Evolutionary conservation across 306 rosid species (phyloP).

Genomic region (Ceratonia siliqua): DNA sequence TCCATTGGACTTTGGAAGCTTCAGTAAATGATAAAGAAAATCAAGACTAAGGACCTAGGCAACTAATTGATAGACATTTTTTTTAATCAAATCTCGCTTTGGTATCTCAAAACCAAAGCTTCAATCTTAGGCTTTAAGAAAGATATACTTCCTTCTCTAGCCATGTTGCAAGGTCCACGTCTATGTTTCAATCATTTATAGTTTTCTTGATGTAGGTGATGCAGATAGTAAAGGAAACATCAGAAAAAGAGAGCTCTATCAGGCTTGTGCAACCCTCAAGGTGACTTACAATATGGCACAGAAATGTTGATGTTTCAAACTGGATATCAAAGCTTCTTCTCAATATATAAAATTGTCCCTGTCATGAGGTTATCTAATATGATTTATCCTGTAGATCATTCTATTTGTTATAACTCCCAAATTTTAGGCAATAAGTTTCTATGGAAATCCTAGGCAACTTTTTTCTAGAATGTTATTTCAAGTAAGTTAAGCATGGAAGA

Average conservation of each 20-base stretch:
- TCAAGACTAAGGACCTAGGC: background rate
- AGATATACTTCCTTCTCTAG: background rate
- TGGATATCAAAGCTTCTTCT: constrained; percentile 11
- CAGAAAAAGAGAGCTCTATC: constrained; percentile 76
- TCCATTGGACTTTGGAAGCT: background rate
- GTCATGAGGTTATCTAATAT: background rate
- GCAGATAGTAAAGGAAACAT: constrained; percentile 74
- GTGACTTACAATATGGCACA: constrained; percentile 45
- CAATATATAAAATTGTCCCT: constrained; percentile 6
- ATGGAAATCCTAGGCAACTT: constrained; percentile 15
- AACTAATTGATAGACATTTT: background rate
- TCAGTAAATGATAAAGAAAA: background rate
- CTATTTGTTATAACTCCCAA: constrained; percentile 20
- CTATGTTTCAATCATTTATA: constrained; percentile 11
- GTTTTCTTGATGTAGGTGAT: constrained; percentile 57
- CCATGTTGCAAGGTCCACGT: background rate
- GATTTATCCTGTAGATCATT: constrained; percentile 4
- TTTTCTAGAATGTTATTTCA: constrained; percentile 10
- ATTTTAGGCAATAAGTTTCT: background rate
- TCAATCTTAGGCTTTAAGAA: constrained; percentile 22
- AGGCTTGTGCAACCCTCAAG: constrained; percentile 82
- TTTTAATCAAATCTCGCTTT: background rate
- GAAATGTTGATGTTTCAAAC: constrained; percentile 18
- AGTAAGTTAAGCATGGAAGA: constrained; percentile 8
- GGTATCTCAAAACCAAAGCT: constrained; percentile 17